Base-by-base conservation (phyloP, 768 basidiomycete species). In the Tylopilus sp. region DNA sequence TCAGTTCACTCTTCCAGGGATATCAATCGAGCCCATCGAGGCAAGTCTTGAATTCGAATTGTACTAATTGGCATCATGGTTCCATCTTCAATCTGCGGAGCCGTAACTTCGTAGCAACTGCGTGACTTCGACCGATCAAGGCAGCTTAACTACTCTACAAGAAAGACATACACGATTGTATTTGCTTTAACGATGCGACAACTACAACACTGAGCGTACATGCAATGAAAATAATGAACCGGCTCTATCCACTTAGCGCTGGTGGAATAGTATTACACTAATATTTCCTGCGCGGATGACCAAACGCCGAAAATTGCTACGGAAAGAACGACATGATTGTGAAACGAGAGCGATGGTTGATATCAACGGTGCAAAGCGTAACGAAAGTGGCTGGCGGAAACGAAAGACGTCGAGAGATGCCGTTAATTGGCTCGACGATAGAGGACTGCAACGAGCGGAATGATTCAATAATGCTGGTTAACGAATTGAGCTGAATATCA, bases 111-210 rank as follows among this genome's bases (percentile, higher is more conserved):
- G 28, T 23, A 28, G 39, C 35, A 33, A 30, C 17, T 40, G 20
- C 49, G 21, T 18, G 30, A n/a, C 28, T 38, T 53, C 42, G 20
- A 44, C 42, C 25, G 26, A 17, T 20, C 33, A 13, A 23, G 31
- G 39, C 42, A 42, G 48, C 52, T n/a, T n/a, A n/a, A n/a, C 45
- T 54, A 50, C 25, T 63, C 45, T 60, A 65, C 52, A 52, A 53
- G 46, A 59, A 47, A 40, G 61, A 64, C 51, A 61, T 6, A 10
- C 28, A 8, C 4, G 25, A 26, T 44, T 28, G 20, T 57, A 45
- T 21, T 26, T 62, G 48, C 48, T 41, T 36, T 28, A 10, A 57
- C 38, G 26, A 17, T 44, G 30, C 46, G 23, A 23, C 25, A 44
- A 47, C 35, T 25, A 62, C 48, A 52, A 54, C 52, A 62, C 52